phyloP scores from a whole-genome alignment of 2,329 filamentous ascomycete genomes.

The Phaeosphaeriaceae sp. region DNA sequence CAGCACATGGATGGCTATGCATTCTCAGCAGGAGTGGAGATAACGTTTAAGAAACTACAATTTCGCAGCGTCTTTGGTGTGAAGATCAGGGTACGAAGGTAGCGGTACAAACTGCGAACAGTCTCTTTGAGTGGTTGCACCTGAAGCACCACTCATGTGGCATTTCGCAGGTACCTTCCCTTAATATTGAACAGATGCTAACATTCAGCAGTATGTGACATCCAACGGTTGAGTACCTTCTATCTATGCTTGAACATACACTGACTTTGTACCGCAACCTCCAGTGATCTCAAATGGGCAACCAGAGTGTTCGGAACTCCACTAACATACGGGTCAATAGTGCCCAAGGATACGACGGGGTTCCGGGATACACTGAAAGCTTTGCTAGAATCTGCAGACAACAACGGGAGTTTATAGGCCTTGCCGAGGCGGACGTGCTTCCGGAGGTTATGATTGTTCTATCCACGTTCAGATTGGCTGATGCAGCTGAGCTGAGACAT shows the following conservation, averaged over 20 bases:
- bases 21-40: conserved; percentile 27
- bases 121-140: too few relatives aligned
- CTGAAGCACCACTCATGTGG: too few relatives aligned
- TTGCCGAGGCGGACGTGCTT: too few relatives aligned
- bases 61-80: conserved; percentile 35
- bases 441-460: too few relatives aligned
- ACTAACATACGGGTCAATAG: neutral
- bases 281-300: conserved; percentile 24
- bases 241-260: too few relatives aligned
- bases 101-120: too few relatives aligned
- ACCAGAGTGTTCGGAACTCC: conserved; percentile 16
- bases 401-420: neutral
- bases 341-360: conserved; percentile 13
- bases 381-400: conserved; percentile 26
- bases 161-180: too few relatives aligned
- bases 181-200: too few relatives aligned
- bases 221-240: too few relatives aligned
- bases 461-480: neutral
- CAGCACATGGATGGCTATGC: conserved; percentile 29
- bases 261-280: too few relatives aligned
- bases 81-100: conserved; percentile 12
- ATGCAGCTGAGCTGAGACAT: neutral
- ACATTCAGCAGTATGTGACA: too few relatives aligned
- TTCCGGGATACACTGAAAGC: conserved; percentile 28
- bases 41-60: conserved; percentile 34